Evolutionary conservation across 78 protist genomes (phyloP).

Genomic region (Cavenderia fasciculata): DNA sequence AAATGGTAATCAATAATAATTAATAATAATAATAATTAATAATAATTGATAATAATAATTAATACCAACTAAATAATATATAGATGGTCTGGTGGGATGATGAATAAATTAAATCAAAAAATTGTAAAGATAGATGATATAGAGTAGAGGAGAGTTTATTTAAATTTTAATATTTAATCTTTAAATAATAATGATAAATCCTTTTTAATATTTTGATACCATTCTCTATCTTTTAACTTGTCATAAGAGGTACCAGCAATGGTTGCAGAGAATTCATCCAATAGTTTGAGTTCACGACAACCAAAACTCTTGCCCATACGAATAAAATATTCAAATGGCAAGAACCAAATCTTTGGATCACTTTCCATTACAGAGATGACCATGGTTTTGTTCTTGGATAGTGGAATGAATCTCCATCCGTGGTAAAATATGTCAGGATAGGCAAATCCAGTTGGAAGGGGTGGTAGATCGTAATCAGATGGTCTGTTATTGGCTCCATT

Average conservation of each 20-base stretch:
- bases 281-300: slow-evolving; percentile 14
- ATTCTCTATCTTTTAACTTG: no score
- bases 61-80: no score
- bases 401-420: slow-evolving; percentile 32
- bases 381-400: slow-evolving; percentile 1
- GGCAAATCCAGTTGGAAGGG: slow-evolving; percentile 27
- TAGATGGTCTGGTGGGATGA: no score
- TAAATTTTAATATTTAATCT: no score
- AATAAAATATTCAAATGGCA: background rate
- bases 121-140: no score
- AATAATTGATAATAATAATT: no score
- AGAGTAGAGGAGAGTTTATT: no score
- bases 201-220: no score
- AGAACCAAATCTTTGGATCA: slow-evolving; percentile 65
- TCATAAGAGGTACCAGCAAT: background rate
- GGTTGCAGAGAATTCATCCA: slow-evolving; percentile 3
- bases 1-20: no score
- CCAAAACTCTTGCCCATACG: slow-evolving; percentile 20
- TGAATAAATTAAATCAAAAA: no score
- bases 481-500: slow-evolving; percentile 71
- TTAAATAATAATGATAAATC: no score
- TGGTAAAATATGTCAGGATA: slow-evolving; percentile 64
- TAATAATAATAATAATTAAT: no score
- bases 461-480: slow-evolving; percentile 44
- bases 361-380: slow-evolving; percentile 56